Evolutionary conservation across 179 eudicot genomes (phyloP).

Genomic region (Silene vulgaris): DNA sequence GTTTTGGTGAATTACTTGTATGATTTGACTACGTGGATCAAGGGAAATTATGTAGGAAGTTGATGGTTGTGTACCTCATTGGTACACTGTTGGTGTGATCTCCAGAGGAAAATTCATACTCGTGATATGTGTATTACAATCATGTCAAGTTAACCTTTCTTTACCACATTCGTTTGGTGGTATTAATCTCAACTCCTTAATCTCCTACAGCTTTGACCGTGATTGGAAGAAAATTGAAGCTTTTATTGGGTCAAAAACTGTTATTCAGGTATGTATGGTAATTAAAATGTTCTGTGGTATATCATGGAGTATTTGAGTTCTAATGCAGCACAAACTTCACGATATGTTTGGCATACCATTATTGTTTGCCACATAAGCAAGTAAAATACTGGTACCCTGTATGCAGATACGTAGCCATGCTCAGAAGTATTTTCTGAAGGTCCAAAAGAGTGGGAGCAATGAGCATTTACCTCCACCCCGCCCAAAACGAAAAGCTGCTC

Average conservation of each 20-base stretch:
- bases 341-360: background rate
- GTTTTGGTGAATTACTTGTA: background rate
- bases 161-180: background rate
- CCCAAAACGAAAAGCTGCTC: conserved; percentile 94
- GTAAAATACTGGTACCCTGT: conserved; percentile 19
- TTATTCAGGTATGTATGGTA: conserved; percentile 62
- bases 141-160: background rate
- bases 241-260: conserved; percentile 87
- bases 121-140: background rate
- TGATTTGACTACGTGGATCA: background rate
- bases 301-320: background rate
- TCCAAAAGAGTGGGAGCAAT: conserved; percentile 80
- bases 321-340: background rate
- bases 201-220: conserved; percentile 71
- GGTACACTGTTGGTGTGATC: background rate
- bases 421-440: conserved; percentile 88
- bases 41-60: background rate
- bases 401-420: conserved; percentile 92
- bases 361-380: conserved; percentile 2
- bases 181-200: conserved; percentile 9
- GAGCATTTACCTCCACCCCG: conserved; percentile 98
- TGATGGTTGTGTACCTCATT: background rate
- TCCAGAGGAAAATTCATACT: background rate
- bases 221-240: conserved; percentile 99
- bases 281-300: background rate